phyloP scores from a whole-genome alignment of 768 basidiomycete species.

The Mrakia gelida region DNA sequence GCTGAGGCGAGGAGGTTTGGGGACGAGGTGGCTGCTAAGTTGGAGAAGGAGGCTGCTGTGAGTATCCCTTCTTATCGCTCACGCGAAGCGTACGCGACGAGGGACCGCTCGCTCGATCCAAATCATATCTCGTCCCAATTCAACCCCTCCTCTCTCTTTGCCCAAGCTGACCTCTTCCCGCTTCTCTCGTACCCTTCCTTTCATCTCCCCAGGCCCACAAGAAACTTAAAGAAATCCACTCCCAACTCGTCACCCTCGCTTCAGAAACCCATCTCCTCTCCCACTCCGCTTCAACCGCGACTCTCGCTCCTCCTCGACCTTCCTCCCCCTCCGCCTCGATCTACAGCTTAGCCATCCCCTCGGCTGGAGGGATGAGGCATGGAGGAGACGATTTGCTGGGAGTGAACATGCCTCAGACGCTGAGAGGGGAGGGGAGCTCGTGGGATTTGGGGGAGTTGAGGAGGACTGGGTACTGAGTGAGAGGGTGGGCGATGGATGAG shows the following conservation, averaged over 20 bases:
- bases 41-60: conserved; percentile 28
- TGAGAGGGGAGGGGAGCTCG: background rate
- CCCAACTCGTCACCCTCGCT: background rate
- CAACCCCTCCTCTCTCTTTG: background rate
- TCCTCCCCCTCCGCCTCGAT: background rate
- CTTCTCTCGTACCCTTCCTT: background rate
- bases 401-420: background rate
- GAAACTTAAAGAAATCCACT: conserved; percentile 4
- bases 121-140: too few species aligned
- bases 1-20: conserved; percentile 22
- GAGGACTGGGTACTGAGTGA: too few species aligned
- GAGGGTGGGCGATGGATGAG: too few species aligned
- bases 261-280: background rate
- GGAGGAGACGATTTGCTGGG: background rate
- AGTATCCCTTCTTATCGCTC: background rate
- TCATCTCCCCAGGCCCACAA: conserved; percentile 7
- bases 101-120: too few species aligned
- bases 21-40: conserved; percentile 24
- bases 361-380: background rate
- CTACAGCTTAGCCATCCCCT: background rate
- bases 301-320: background rate
- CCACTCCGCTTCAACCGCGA: background rate
- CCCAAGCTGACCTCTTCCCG: too few species aligned
- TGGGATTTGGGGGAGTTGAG: background rate
- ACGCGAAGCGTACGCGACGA: too few species aligned